A percentile compares a stretch with the other conserved stretches of the same genome.
phyloP scores from a whole-genome alignment of 2,329 filamentous ascomycete species.

The Alternaria triticimaculans region DNA sequence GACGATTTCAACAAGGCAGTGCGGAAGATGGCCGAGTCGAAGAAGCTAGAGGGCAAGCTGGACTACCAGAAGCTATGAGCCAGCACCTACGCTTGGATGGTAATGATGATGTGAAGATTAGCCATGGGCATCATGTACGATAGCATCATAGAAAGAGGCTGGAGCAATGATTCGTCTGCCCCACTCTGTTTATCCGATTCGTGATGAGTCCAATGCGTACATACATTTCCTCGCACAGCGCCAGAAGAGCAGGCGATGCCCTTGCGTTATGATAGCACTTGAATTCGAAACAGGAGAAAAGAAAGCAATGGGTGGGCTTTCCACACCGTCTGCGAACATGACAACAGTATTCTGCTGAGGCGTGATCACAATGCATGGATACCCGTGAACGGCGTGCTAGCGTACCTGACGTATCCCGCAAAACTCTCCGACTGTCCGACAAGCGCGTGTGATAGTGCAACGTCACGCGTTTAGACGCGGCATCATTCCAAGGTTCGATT shows the following conservation, averaged over 20 bases:
- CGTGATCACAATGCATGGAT: not conserved
- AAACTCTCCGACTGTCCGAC: not conserved
- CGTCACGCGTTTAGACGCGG: not conserved
- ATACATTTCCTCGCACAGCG: not conserved
- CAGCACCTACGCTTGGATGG: not conserved
- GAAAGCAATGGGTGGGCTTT: not conserved
- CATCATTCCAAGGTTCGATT: not conserved
- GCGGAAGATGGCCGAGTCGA: slow-evolving; percentile 93
- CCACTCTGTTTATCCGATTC: not conserved
- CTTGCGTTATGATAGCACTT: not conserved
- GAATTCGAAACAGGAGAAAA: slow-evolving; percentile 8
- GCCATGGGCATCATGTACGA: slow-evolving; percentile 14
- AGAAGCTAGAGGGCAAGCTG: slow-evolving; percentile 98
- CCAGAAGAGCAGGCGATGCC: not conserved
- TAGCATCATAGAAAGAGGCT: slow-evolving; percentile 2
- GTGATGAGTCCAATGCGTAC: not conserved
- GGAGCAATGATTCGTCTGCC: not conserved
- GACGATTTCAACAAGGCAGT: slow-evolving; percentile 99
- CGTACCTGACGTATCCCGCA: not conserved
- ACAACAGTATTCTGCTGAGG: not conserved
- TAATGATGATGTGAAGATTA: slow-evolving; percentile 23
- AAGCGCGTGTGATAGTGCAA: not conserved
- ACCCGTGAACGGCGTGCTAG: not conserved
- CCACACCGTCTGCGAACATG: not conserved
- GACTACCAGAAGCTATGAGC: slow-evolving; percentile 90